These are phyloP conservation scores for Arthrobotrys sphaeroides DNA, from an alignment of 2,329 filamentous ascomycete species.

Conservation along the genomic window DNA sequence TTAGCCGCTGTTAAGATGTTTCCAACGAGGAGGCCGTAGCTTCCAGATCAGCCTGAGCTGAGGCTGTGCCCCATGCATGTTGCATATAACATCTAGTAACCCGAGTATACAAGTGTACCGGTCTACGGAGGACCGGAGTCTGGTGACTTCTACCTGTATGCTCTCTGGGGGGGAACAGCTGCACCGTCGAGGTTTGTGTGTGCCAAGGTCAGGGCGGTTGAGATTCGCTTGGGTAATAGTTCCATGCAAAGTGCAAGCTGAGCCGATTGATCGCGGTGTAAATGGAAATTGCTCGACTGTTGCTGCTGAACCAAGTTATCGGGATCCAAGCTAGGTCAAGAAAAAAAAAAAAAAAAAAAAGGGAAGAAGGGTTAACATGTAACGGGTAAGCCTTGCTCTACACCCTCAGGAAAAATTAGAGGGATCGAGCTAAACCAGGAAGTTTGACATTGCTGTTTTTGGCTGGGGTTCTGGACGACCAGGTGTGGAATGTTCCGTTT, in stretches of 20 bases:
- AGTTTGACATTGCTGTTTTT: slow-evolving; percentile 18
- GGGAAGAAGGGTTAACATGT: slow-evolving; percentile 11
- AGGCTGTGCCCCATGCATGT: slow-evolving; percentile 43
- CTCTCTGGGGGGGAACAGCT: background rate
- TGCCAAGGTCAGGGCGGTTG: slow-evolving; percentile 4
- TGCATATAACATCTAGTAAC: slow-evolving; percentile 25
- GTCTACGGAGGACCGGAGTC: slow-evolving; percentile 6
- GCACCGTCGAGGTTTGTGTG: background rate
- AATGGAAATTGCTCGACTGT: slow-evolving; percentile 21
- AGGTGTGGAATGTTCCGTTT: slow-evolving; percentile 27
- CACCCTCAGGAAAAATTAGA: slow-evolving; percentile 6
- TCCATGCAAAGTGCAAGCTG: slow-evolving; percentile 26
- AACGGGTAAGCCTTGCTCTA: slow-evolving; percentile 36
- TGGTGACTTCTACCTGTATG: slow-evolving; percentile 6
- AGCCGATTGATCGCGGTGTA: slow-evolving; percentile 31
- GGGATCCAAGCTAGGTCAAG: too few species aligned
- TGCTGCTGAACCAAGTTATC: slow-evolving; percentile 43
- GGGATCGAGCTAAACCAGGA: slow-evolving; percentile 3
- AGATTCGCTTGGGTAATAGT: slow-evolving; percentile 21
- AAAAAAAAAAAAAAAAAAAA: too few species aligned
- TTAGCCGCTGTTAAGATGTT: slow-evolving; percentile 23
- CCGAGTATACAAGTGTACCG: slow-evolving; percentile 16
- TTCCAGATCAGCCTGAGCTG: slow-evolving; percentile 26
- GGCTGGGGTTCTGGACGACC: slow-evolving; percentile 12
- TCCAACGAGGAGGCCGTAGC: slow-evolving; percentile 3